Percentiles rank a stretch among this genome's conserved stretches.
Evolutionary conservation across 2,329 filamentous ascomycete genomes (phyloP).

Genomic region (Verticillium zaregamsianum): DNA sequence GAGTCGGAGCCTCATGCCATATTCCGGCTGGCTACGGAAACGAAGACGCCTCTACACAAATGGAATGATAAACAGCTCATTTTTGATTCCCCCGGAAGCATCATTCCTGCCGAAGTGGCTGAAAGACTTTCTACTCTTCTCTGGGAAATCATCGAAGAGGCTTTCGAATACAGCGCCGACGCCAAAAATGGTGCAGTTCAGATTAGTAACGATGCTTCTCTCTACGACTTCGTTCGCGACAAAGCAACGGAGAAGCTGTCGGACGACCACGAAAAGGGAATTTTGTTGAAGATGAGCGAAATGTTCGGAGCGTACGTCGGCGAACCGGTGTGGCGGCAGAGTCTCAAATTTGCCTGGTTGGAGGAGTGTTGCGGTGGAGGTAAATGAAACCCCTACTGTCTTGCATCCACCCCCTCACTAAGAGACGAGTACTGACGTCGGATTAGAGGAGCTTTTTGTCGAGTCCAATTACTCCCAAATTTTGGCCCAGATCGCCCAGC

Average conservation of each 20-base stretch:
- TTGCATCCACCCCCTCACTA: background rate
- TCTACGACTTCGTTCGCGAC: background rate
- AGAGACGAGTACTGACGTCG: background rate
- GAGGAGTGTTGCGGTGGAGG: slow-evolving; percentile 63
- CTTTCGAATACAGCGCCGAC: slow-evolving; percentile 55
- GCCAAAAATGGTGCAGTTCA: slow-evolving; percentile 28
- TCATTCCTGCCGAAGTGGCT: background rate
- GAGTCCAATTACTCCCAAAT: background rate
- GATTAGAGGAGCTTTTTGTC: background rate
- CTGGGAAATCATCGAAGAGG: slow-evolving; percentile 55
- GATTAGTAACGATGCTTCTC: slow-evolving; percentile 35
- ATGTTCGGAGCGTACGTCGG: slow-evolving; percentile 65
- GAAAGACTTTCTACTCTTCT: slow-evolving; percentile 19
- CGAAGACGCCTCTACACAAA: background rate
- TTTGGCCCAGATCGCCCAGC: background rate
- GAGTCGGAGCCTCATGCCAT: background rate
- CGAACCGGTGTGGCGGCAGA: slow-evolving; percentile 53
- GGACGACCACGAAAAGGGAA: background rate
- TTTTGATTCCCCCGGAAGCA: background rate
- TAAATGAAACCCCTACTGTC: slow-evolving; percentile 16
- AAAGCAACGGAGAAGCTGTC: background rate
- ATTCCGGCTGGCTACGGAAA: background rate
- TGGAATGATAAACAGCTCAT: background rate
- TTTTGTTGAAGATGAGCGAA: slow-evolving; percentile 46
- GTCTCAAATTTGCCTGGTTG: slow-evolving; percentile 60